Base-by-base conservation (phyloP, 176 grass and related monocot species). In the Carex scoparia region DNA sequence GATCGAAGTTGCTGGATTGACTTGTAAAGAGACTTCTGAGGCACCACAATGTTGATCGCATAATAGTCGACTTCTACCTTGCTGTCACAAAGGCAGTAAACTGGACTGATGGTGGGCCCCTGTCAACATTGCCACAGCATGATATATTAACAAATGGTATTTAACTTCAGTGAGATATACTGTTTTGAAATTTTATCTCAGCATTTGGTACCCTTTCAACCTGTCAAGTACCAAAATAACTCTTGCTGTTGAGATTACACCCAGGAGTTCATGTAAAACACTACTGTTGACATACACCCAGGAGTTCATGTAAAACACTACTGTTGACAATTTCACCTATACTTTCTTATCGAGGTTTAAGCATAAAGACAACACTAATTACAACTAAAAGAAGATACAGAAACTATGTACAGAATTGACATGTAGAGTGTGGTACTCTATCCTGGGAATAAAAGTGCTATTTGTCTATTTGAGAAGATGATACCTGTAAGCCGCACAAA, bases 31-130 rank as follows among this genome's bases (percentile, higher is more conserved):
- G 82, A 37, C 67, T 95, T 92, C 82, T 95, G 96, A 65, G 90
- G 91, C 80, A 95, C 96, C 53, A 94, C 91, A 44, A 95, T 86
- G 81, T 91, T 94, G 65, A 99, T 95, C 7, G 93, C 93, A 72
- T 94, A 95, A 73, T 94, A 99, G 80, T 95, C 90, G 42, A 94
- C 88, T n/a, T 76, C 65, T 53, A 92, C 90, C 55, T 95, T 91
- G 15, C 93, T 91, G 61, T 89, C 88, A 70, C 58, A 53, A 18
- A 60, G 87, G 48, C 91, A 87, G 59, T 85, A 94, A 37, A 98
- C 95, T 44, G 95, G 93, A 88, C 95, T 95, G 87, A 98, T 46
- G 66, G 95, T 98, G 53, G 93, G 95, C 69, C 95, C 95, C 95
- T 98, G 91, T 90, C 88, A 75, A 85, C 19, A 88, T 89, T 14